Evolutionary conservation across 441 rosid species (phyloP), one percentile per base, ranked within the genome.

Genomic region (Macaranga tanarius): DNA sequence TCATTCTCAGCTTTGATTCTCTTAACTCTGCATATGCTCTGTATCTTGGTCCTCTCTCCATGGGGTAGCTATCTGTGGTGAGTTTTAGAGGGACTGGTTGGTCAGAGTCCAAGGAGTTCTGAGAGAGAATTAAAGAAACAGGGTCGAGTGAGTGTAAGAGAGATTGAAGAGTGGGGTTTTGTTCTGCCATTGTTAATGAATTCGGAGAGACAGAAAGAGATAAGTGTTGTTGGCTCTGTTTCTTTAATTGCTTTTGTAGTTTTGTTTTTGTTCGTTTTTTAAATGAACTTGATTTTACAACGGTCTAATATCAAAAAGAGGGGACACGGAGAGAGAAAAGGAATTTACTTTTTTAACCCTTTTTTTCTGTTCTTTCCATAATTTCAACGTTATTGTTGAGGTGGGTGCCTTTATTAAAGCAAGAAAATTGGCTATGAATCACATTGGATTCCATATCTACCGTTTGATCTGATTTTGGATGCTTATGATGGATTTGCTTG

Each of bases 11-110:
- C 76, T 79, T 91, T 0, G 85, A 80, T 73, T 93, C 97, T 44
- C 98, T 72, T 11, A 93, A 70, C 69, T 85, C 79, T 5, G 95
- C 86, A 76, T 91, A 93, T 7, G 86, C 95, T 17, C 73, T 57
- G 73, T 93, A 91, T 65, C 86, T 83, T 3, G 97, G 91, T 22
- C 98, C 97, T 82, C 98, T 84, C 76, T 87, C 95, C 87, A 89
- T 76, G 77, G 26, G 31, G 73, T 72, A 81, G 55, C 48, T 42
- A 59, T 82, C 87, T 3, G 89, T 80, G 65, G 83, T 61, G 74
- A 91, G 87, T 71, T 73, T 83, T 40, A 86, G 80, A 52, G 87
- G 83, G 52, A 82, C 69, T 3, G 87, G 90, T 4, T 75, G 69
- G 23, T 71, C 65, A 23, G 79, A 77, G 65, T 70, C 60, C n/a